Evolutionary conservation across 2,329 filamentous ascomycete species (phyloP), one percentile per base, ranked within the genome.

Genomic region (Hypoxylon sp.): DNA sequence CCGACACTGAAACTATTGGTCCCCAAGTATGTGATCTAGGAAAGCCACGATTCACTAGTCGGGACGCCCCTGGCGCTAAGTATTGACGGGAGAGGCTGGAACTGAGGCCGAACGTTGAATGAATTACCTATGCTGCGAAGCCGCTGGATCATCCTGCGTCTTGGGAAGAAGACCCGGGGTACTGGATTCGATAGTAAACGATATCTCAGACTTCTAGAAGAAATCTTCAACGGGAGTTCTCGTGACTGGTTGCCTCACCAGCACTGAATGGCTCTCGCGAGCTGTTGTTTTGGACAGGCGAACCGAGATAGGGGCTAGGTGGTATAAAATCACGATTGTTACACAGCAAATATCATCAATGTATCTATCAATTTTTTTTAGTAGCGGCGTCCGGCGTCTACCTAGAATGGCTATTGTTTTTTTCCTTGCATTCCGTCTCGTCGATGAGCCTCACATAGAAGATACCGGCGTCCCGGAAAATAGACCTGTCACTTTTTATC

Each of bases 1-100:
- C 54, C 61, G 56, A 59, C 54, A 43, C 24, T 26, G 57, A 59
- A 39, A 68, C 65, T 66, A 68, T 66, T 64, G 65, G 59, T n/a
- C 53, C 56, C 37, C 7, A 41, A 55, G 11, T 37, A 54, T 59
- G 64, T 62, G 49, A 63, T 61, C 47, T 19, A 51, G 34, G 39
- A 41, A 41, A 22, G 34, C 37, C 43, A 46, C 30, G 51, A 46
- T 62, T 56, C 56, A 56, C 41, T 58, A 59, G 53, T 39, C 37
- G 39, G 52, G 41, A 26, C 20, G 37, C 52, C 56, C 56, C 59
- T 66, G 50, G 57, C 65, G 57, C 55, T 51, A 60, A 64, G 50
- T 64, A 64, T 62, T 56, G 57, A 34, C 57, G 50, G 43, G 46
- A 50, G n/a, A 26, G n/a, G 26, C 43, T 39, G 37, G 37, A 44